A percentile compares a stretch with the other conserved stretches of the same genome.
Conservation (phyloP, 768 basidiomycete species). For the Panus rudis region DNA sequence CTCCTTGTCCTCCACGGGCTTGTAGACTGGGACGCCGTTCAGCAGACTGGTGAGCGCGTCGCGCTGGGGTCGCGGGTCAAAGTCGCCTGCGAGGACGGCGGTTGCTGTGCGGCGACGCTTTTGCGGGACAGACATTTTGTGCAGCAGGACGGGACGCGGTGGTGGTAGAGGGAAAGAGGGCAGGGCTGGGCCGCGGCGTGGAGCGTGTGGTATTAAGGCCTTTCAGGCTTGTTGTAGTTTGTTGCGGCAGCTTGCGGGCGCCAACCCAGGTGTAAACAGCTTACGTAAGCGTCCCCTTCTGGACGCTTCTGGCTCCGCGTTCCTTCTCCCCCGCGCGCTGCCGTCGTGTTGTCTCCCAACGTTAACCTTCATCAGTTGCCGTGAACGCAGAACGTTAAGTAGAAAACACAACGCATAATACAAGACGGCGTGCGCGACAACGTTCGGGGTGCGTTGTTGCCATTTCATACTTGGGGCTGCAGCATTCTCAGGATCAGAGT, state of each 20-base stretch:
- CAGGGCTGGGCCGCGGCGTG: conserved; percentile 9
- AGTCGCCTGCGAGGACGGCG: conserved; percentile 65
- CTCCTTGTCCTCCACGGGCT: conserved; percentile 56
- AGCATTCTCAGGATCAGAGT: too few species aligned
- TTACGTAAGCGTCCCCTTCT: conserved; percentile 16
- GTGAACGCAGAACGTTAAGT: neutral
- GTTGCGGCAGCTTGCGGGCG: conserved; percentile 19
- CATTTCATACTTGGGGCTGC: too few species aligned
- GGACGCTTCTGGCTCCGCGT: conserved; percentile 8
- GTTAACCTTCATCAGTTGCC: neutral
- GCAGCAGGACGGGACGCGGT: neutral
- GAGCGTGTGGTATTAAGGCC: conserved; percentile 1
- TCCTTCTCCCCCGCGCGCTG: neutral
- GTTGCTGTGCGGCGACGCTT: conserved; percentile 62
- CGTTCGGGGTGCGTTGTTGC: too few species aligned
- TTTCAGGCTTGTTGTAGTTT: conserved; percentile 19
- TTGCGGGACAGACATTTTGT: conserved; percentile 10
- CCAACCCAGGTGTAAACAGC: conserved; percentile 13
- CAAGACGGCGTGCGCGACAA: neutral
- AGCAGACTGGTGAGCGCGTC: conserved; percentile 76
- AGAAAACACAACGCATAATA: neutral
- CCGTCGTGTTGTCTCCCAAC: neutral
- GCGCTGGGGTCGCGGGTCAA: conserved; percentile 59
- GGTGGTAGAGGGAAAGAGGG: neutral
- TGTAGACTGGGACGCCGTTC: conserved; percentile 67